A percentile compares a stretch with the other conserved stretches of the same genome.
Conservation (phyloP, 2,329 filamentous ascomycete genomes). For the Colletotrichum melonis region DNA sequence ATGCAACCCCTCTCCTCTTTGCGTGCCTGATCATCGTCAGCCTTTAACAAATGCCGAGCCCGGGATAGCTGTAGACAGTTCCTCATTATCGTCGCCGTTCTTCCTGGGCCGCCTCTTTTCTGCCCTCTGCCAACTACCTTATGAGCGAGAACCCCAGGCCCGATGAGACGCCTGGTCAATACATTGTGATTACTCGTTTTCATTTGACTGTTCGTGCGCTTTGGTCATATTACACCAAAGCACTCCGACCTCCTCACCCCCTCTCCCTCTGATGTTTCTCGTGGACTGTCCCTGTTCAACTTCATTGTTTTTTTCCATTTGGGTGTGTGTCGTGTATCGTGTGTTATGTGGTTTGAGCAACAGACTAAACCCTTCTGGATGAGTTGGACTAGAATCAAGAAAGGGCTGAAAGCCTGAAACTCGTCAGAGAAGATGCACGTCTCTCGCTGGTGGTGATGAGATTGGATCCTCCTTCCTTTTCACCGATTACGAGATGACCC, state of each 20-base stretch:
- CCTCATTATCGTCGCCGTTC: not conserved
- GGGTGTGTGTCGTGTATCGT: not conserved
- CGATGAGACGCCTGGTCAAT: not conserved
- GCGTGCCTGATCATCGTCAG: slow-evolving; percentile 30
- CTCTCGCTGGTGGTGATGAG: slow-evolving; percentile 3
- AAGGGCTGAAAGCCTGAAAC: slow-evolving; percentile 25
- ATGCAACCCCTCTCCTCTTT: slow-evolving; percentile 20
- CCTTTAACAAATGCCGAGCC: not conserved
- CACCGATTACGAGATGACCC: slow-evolving; percentile 8
- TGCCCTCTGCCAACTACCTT: not conserved
- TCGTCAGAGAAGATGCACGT: slow-evolving; percentile 8
- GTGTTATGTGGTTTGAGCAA: not conserved
- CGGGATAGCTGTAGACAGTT: not conserved
- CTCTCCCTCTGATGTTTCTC: not conserved
- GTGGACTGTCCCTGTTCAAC: not conserved
- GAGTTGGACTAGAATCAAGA: not conserved
- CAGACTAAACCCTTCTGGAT: not conserved
- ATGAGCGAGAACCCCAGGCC: not conserved
- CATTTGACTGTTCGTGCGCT: slow-evolving; percentile 4
- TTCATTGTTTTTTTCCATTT: not conserved
- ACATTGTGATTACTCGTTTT: not conserved
- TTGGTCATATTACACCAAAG: not conserved
- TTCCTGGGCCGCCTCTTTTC: not conserved
- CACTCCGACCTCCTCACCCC: not conserved
- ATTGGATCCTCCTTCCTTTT: slow-evolving; percentile 2